Percentiles rank a stretch among this genome's conserved stretches.
Conservation (phyloP, 768 basidiomycete species). For the Krasilnikovozyma curviuscula region DNA sequence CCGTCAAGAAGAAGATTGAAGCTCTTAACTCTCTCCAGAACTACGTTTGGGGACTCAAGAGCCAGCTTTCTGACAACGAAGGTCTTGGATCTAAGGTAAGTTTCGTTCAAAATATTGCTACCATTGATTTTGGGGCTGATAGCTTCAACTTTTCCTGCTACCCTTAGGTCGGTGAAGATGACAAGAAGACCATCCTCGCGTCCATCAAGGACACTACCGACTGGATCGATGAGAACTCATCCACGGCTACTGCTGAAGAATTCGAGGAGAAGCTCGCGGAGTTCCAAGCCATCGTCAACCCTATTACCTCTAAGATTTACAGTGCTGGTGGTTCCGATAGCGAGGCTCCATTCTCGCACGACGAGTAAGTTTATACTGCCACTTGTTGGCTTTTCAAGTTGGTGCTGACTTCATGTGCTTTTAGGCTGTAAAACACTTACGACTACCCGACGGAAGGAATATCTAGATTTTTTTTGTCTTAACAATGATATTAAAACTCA, state of each 20-base stretch:
- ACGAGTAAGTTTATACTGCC: too few relatives aligned
- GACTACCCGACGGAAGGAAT: too few relatives aligned
- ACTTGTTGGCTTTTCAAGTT: too few relatives aligned
- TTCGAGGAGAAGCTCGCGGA: constrained; percentile 70
- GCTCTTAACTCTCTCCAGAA: constrained; percentile 26
- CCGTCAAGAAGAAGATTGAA: constrained; percentile 30
- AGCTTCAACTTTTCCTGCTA: not conserved
- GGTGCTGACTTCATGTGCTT: too few relatives aligned
- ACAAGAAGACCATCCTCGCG: constrained; percentile 41
- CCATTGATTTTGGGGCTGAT: not conserved
- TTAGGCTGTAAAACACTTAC: too few relatives aligned
- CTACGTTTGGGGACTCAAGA: constrained; percentile 60
- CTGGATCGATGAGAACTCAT: constrained; percentile 75
- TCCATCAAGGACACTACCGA: constrained; percentile 73
- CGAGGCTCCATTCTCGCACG: constrained; percentile 14
- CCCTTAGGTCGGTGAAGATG: constrained; percentile 18
- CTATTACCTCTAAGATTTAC: constrained; percentile 72
- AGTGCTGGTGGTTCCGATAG: constrained; percentile 23
- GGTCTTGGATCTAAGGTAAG: constrained; percentile 65
- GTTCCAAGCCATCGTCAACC: constrained; percentile 51
- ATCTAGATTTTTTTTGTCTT: too few relatives aligned
- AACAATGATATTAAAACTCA: too few relatives aligned
- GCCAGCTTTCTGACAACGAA: constrained; percentile 63
- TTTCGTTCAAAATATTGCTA: not conserved
- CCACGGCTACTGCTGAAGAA: constrained; percentile 59